These are phyloP conservation scores for Usnea hakonensis DNA, from an alignment of 495 filamentous ascomycete species.

Conservation along the genomic window DNA sequence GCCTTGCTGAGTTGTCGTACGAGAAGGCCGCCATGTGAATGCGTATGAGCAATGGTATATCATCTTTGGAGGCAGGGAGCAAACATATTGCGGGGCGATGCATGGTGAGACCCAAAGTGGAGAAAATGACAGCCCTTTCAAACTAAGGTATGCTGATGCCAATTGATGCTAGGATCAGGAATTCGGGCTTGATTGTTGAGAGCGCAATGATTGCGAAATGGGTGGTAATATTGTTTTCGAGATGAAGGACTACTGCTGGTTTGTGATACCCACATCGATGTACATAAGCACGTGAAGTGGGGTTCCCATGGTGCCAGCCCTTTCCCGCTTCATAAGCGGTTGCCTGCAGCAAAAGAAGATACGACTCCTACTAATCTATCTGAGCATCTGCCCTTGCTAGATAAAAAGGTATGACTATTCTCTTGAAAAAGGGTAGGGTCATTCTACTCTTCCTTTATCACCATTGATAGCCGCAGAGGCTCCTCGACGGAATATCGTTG, in stretches of 20 bases:
- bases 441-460: neutral
- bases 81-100: neutral
- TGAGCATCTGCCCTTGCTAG: neutral
- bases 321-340: no score
- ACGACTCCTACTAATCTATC: neutral
- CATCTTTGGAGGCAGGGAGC: neutral
- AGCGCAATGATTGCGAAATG: neutral
- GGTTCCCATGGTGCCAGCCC: no score
- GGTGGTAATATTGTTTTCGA: neutral
- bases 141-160: neutral
- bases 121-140: neutral
- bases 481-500: neutral
- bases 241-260: neutral
- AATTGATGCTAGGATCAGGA: neutral
- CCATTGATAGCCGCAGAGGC: neutral
- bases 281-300: neutral
- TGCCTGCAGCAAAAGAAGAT: no score
- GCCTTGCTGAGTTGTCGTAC: neutral
- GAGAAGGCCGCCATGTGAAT: slow-evolving; percentile 9
- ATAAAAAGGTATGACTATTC: neutral
- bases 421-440: neutral
- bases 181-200: neutral
- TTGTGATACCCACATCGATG: neutral
- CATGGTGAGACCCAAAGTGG: neutral
- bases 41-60: slow-evolving; percentile 2